phyloP scores from a whole-genome alignment of 306 rosid species.

The Luffa acutangula region DNA sequence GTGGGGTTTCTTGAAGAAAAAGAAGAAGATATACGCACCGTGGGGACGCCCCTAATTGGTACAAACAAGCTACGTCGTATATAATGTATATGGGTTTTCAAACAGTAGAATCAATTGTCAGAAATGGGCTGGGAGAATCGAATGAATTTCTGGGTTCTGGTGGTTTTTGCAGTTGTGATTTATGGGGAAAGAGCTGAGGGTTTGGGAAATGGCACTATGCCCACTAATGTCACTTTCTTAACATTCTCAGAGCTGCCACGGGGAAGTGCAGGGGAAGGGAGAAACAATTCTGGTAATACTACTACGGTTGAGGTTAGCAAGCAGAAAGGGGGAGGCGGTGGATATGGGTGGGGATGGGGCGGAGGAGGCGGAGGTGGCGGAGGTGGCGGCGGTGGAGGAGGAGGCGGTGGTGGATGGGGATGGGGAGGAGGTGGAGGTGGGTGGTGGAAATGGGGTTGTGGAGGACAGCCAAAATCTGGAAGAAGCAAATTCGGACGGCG shows the following conservation, averaged over 20 bases:
- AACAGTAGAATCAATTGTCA: background rate
- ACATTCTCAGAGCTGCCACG: background rate
- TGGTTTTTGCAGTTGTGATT: background rate
- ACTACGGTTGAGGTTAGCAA: slow-evolving; percentile 21
- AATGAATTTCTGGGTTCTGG: background rate
- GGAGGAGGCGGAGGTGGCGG: background rate
- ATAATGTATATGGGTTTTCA: background rate
- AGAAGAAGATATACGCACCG: background rate
- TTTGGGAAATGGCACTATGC: background rate
- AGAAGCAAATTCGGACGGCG: background rate
- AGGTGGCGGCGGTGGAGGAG: accelerated
- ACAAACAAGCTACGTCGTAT: no score
- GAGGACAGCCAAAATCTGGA: slow-evolving; percentile 17
- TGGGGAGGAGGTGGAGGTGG: slow-evolving; percentile 57
- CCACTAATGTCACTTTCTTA: background rate
- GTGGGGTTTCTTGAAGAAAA: background rate
- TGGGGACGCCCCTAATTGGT: background rate
- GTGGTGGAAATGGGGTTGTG: slow-evolving; percentile 72
- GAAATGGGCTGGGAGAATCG: background rate
- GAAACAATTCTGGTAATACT: slow-evolving; percentile 9
- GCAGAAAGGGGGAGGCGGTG: slow-evolving; percentile 19
- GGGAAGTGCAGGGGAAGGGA: background rate
- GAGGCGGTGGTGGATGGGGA: slow-evolving; percentile 41
- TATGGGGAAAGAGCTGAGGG: background rate
- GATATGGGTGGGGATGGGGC: slow-evolving; percentile 13